Percentiles rank a stretch among this genome's conserved stretches.
Evolutionary conservation across 2,329 filamentous ascomycete species (phyloP).

Genomic region (Metarhizium guizhouense): DNA sequence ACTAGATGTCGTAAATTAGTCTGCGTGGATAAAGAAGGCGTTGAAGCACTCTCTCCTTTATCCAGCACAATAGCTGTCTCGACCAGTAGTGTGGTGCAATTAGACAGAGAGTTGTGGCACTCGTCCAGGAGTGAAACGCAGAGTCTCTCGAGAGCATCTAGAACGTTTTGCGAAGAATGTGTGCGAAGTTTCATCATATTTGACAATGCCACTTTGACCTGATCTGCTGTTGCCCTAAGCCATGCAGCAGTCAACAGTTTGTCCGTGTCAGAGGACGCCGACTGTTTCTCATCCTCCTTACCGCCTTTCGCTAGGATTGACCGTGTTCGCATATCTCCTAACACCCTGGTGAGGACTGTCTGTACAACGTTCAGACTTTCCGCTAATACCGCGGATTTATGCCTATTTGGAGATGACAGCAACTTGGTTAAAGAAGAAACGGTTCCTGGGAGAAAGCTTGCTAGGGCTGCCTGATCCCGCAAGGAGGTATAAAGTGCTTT

Average conservation of each 20-base stretch:
- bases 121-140: constrained; percentile 71
- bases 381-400: constrained; percentile 51
- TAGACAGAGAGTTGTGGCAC: constrained; percentile 63
- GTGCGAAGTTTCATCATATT: constrained; percentile 67
- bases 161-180: constrained; percentile 62
- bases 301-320: constrained; percentile 29
- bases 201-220: constrained; percentile 75
- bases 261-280: constrained; percentile 13
- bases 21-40: constrained; percentile 21
- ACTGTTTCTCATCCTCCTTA: constrained; percentile 14
- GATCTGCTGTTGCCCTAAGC: constrained; percentile 69
- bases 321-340: constrained; percentile 49
- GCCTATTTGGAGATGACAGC: constrained; percentile 56
- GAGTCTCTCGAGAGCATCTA: constrained; percentile 55
- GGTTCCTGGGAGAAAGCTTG: constrained; percentile 80
- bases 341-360: constrained; percentile 41
- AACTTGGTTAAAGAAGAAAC: constrained; percentile 73
- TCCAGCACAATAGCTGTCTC: constrained; percentile 72
- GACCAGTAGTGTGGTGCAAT: constrained; percentile 62
- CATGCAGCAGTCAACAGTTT: constrained; percentile 47
- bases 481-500: constrained; percentile 53
- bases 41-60: constrained; percentile 30
- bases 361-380: constrained; percentile 51
- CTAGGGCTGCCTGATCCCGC: constrained; percentile 64
- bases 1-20: constrained; percentile 54